These are phyloP conservation scores for Silene latifolia DNA, from an alignment of 148 eudicot species.

Conservation along the genomic window DNA sequence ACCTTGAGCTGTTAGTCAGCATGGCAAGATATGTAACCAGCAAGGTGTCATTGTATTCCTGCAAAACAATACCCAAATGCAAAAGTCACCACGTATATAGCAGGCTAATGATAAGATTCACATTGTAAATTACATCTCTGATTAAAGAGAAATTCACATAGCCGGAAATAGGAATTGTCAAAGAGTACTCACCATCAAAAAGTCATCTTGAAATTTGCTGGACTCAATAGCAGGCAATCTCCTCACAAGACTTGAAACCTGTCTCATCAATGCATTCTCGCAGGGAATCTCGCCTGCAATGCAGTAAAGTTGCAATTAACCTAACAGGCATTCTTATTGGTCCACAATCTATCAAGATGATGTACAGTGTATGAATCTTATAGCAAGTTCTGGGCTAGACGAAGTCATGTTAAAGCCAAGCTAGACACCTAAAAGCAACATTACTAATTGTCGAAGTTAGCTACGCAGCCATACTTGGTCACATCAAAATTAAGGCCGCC, in stretches of 20 bases:
- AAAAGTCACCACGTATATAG: not conserved
- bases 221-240: conserved; percentile 95
- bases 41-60: conserved; percentile 95
- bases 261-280: conserved; percentile 69
- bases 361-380: too few species aligned
- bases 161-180: not conserved
- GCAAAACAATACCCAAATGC: conserved; percentile 23
- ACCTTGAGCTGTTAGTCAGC: conserved; percentile 93
- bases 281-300: conserved; percentile 66
- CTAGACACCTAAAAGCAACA: not conserved
- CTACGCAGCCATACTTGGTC: not conserved
- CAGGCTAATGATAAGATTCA: not conserved
- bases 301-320: not conserved
- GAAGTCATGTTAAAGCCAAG: not conserved
- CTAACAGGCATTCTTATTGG: not conserved
- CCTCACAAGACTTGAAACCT: conserved; percentile 90
- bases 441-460: not conserved
- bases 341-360: not conserved
- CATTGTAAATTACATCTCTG: not conserved
- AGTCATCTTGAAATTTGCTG: conserved; percentile 82
- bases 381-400: not conserved
- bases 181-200: conserved; percentile 64
- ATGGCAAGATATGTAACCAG: conserved; percentile 80
- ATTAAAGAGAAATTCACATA: not conserved
- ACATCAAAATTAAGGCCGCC: not conserved